phyloP scores from a whole-genome alignment of 257 asterid species.

The Lavandula angustifolia region DNA sequence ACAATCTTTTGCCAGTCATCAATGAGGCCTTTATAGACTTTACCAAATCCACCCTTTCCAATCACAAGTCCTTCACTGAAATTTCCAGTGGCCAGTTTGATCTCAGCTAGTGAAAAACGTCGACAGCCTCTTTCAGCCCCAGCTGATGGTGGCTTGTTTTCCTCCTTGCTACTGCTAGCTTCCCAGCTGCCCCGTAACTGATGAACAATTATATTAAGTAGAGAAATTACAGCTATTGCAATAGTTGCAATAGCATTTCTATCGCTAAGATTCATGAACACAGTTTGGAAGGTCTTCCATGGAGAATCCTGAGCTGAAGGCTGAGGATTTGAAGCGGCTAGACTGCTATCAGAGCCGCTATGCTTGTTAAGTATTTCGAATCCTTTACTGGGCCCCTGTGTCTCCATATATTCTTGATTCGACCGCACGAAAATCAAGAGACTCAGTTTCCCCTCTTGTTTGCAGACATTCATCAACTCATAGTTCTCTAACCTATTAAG shows the following conservation, averaged over 20 bases:
- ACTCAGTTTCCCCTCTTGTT: slow-evolving; percentile 38
- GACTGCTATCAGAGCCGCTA: slow-evolving; percentile 57
- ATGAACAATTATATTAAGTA: slow-evolving; percentile 38
- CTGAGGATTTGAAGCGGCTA: slow-evolving; percentile 44
- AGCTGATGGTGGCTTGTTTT: slow-evolving; percentile 28
- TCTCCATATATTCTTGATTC: slow-evolving; percentile 20
- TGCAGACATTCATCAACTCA: slow-evolving; percentile 44
- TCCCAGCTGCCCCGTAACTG: slow-evolving; percentile 33
- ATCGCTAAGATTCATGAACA: slow-evolving; percentile 8
- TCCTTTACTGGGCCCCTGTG: slow-evolving; percentile 43
- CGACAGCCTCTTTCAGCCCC: slow-evolving; percentile 34
- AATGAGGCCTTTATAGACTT: background rate
- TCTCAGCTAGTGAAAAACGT: slow-evolving; percentile 46
- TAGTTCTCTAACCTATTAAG: slow-evolving; percentile 40
- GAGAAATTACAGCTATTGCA: slow-evolving; percentile 32
- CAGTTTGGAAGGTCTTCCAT: slow-evolving; percentile 8
- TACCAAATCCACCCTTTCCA: slow-evolving; percentile 4
- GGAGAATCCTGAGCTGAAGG: too few relatives aligned
- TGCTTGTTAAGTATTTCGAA: slow-evolving; percentile 60
- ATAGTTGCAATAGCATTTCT: slow-evolving; percentile 35
- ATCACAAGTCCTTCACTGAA: background rate
- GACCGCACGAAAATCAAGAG: slow-evolving; percentile 44
- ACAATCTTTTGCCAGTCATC: background rate
- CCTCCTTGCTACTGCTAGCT: slow-evolving; percentile 35
- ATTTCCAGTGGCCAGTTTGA: slow-evolving; percentile 25